phyloP scores from a whole-genome alignment of 2,329 filamentous ascomycete genomes.

The Aspergillus sp. region DNA sequence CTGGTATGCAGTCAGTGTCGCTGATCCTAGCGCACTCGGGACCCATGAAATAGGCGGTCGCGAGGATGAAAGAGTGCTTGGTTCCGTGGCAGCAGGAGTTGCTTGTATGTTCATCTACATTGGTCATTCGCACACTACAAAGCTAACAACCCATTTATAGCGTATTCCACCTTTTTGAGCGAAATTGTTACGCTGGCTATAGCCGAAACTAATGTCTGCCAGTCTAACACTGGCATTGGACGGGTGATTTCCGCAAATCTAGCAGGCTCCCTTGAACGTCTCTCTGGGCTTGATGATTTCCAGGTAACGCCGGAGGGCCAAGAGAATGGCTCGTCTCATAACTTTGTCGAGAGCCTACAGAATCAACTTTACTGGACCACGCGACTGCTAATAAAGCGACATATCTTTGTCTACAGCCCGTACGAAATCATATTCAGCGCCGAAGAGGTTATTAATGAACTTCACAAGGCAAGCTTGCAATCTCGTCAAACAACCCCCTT shows the following conservation, averaged over 20 bases:
- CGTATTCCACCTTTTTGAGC: constrained; percentile 38
- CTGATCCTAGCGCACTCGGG: constrained; percentile 39
- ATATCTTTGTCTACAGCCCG: constrained; percentile 43
- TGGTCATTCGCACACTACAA: neutral
- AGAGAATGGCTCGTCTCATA: constrained; percentile 25
- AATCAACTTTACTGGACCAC: constrained; percentile 45
- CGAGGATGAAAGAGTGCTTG: constrained; percentile 40
- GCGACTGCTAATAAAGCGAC: constrained; percentile 43
- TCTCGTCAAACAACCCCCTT: constrained; percentile 38
- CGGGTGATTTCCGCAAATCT: constrained; percentile 39
- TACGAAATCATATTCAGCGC: constrained; percentile 44
- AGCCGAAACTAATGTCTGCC: constrained; percentile 35
- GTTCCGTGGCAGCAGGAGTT: constrained; percentile 37
- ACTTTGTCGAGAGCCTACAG: constrained; percentile 39
- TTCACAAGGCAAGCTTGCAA: constrained; percentile 35
- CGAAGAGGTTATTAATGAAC: constrained; percentile 40
- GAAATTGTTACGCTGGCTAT: constrained; percentile 38
- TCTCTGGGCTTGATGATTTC: constrained; percentile 38
- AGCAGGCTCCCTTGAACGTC: constrained; percentile 38
- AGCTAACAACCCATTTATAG: constrained; percentile 19
- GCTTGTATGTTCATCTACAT: constrained; percentile 32
- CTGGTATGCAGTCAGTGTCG: constrained; percentile 44
- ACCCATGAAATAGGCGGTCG: constrained; percentile 39
- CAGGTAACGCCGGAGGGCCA: constrained; percentile 27
- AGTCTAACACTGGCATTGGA: constrained; percentile 36